These are phyloP conservation scores for Hypericum androsaemum DNA, from an alignment of 345 rosid species.

Conservation along the genomic window DNA sequence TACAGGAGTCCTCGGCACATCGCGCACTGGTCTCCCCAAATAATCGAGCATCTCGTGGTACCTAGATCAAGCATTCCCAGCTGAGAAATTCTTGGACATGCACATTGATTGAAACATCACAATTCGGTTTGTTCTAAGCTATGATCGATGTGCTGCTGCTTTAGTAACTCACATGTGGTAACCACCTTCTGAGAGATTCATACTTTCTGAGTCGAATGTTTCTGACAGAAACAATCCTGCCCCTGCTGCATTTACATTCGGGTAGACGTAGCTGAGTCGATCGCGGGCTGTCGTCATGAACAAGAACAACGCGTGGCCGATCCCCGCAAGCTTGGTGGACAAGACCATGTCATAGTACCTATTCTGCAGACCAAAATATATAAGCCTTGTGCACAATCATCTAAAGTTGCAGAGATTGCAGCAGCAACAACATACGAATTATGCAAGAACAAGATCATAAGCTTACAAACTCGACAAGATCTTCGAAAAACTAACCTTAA, in stretches of 20 bases:
- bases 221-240: slow-evolving; percentile 74
- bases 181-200: slow-evolving; percentile 70
- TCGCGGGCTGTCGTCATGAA: slow-evolving; percentile 84
- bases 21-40: slow-evolving; percentile 72
- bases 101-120: not conserved
- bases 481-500: slow-evolving; percentile 54
- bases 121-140: not conserved
- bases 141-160: no score
- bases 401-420: no score
- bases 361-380: slow-evolving; percentile 32
- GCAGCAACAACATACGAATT: no score
- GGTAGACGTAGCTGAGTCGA: slow-evolving; percentile 76
- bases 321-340: slow-evolving; percentile 85
- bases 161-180: slow-evolving; percentile 53
- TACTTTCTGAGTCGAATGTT: slow-evolving; percentile 52
- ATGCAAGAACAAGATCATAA: no score
- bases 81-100: not conserved
- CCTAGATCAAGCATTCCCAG: slow-evolving; percentile 34
- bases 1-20: slow-evolving; percentile 62
- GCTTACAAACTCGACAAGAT: no score
- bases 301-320: slow-evolving; percentile 84
- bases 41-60: slow-evolving; percentile 76
- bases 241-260: slow-evolving; percentile 92
- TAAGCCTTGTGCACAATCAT: not conserved
- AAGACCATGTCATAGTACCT: slow-evolving; percentile 92